Evolutionary conservation across 345 rosid species (phyloP).

Genomic region (Eucalyptus regnans): DNA sequence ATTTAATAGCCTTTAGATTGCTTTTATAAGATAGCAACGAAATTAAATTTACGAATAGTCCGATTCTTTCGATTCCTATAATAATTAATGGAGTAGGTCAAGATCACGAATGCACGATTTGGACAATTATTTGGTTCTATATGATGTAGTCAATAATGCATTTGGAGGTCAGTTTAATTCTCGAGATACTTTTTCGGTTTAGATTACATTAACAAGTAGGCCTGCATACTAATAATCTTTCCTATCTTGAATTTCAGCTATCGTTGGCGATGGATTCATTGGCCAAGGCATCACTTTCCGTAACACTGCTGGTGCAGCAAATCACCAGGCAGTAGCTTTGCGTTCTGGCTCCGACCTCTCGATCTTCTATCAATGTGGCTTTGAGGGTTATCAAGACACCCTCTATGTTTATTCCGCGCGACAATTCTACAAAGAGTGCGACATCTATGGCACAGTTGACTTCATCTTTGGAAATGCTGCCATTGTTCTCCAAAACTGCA

Average conservation of each 20-base stretch:
- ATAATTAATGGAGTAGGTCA: background rate
- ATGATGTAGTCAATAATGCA: background rate
- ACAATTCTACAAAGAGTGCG: slow-evolving; percentile 50
- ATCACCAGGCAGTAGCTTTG: slow-evolving; percentile 51
- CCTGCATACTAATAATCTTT: background rate
- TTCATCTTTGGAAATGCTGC: slow-evolving; percentile 63
- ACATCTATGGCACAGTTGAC: slow-evolving; percentile 44
- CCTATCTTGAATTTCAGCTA: slow-evolving; percentile 17
- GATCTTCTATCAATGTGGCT: slow-evolving; percentile 35
- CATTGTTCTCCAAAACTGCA: slow-evolving; percentile 39
- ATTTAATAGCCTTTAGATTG: background rate
- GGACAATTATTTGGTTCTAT: background rate
- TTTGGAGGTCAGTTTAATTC: background rate
- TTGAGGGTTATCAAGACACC: slow-evolving; percentile 57
- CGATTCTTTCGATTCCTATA: background rate
- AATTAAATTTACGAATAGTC: background rate
- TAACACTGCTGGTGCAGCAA: slow-evolving; percentile 40
- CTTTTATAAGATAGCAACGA: background rate
- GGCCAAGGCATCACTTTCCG: slow-evolving; percentile 45
- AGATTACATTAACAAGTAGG: background rate
- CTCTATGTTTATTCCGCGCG: slow-evolving; percentile 43
- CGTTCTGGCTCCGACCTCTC: slow-evolving; percentile 49
- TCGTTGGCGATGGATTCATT: slow-evolving; percentile 38
- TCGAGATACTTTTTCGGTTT: background rate
- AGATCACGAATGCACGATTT: background rate